Evolutionary conservation across 352 stramenopile species (phyloP).

Genomic region (Globisporangium canariense): DNA sequence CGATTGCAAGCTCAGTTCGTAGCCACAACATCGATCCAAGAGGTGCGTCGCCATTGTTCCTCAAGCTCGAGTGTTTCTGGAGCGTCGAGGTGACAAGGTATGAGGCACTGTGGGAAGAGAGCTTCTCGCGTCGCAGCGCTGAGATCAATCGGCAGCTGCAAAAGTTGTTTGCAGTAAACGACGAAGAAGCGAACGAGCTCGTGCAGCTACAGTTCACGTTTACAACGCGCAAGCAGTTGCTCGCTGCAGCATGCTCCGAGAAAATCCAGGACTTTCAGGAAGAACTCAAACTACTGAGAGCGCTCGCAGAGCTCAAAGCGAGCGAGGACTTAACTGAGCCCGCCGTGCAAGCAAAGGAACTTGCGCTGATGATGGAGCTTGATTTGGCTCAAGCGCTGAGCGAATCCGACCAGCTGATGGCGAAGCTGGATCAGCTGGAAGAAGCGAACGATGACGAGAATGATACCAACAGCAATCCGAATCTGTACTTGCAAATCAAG

Average conservation of each 20-base stretch:
- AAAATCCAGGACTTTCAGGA: constrained; percentile 2
- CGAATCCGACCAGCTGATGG: constrained; percentile 10
- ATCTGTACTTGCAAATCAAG: not conserved
- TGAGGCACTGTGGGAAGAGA: constrained; percentile 22
- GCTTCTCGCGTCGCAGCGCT: constrained; percentile 13
- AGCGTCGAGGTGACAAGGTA: not conserved
- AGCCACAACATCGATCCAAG: constrained; percentile 30
- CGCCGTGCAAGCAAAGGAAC: not conserved
- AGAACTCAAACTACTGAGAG: constrained; percentile 12
- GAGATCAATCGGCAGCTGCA: constrained; percentile 25
- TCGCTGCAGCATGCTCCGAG: not conserved
- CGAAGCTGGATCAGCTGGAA: constrained; percentile 12
- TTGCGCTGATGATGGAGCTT: constrained; percentile 2
- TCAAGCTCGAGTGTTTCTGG: constrained; percentile 13
- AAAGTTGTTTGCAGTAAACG: constrained; percentile 31
- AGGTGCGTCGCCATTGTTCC: constrained; percentile 15
- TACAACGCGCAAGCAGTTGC: constrained; percentile 11
- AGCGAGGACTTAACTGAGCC: not conserved
- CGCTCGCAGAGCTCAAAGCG: not conserved
- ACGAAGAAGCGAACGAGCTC: constrained; percentile 30
- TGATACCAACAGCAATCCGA: not conserved
- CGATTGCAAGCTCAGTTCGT: constrained; percentile 17
- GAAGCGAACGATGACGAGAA: not conserved
- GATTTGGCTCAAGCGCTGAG: constrained; percentile 10
- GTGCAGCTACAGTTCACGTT: constrained; percentile 16